Percentiles rank a stretch among this genome's conserved stretches.
These are phyloP conservation scores for Pyrenopolyporus hunteri DNA, from an alignment of 495 filamentous ascomycete genomes.

Conservation along the genomic window DNA sequence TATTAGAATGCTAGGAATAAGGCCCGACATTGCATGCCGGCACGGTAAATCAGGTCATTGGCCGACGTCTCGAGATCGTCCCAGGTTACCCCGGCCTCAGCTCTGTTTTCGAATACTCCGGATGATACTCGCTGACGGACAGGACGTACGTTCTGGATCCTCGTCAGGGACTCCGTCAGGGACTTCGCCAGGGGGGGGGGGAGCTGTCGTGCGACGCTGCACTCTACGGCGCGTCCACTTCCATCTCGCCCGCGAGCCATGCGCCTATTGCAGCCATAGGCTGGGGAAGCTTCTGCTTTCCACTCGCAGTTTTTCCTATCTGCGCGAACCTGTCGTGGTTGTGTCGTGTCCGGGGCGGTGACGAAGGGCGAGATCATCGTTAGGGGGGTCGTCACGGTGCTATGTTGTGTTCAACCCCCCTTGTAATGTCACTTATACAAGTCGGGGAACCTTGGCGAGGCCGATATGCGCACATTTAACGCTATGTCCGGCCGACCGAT, in stretches of 20 bases:
- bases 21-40: constrained; percentile 40
- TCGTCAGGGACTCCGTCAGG: constrained; percentile 28
- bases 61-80: constrained; percentile 39
- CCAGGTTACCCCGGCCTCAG: constrained; percentile 38
- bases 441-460: constrained; percentile 28
- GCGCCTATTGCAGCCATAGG: constrained; percentile 1
- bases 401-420: constrained; percentile 1
- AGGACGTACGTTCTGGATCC: constrained; percentile 30
- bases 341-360: constrained; percentile 26
- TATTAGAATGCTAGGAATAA: constrained; percentile 36
- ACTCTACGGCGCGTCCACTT: constrained; percentile 15
- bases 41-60: constrained; percentile 40
- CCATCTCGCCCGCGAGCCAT: neutral
- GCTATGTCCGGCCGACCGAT: constrained; percentile 23
- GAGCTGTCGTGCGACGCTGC: constrained; percentile 36
- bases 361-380: constrained; percentile 32
- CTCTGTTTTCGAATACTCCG: constrained; percentile 27
- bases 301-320: constrained; percentile 18
- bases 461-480: constrained; percentile 26
- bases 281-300: constrained; percentile 22
- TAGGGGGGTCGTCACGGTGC: constrained; percentile 24
- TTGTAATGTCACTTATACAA: constrained; percentile 18
- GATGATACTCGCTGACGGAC: constrained; percentile 18
- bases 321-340: constrained; percentile 24
- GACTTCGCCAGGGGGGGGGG: too few relatives aligned